Conservation (phyloP, 306 rosid species). For the Canavalia ensiformis region DNA sequence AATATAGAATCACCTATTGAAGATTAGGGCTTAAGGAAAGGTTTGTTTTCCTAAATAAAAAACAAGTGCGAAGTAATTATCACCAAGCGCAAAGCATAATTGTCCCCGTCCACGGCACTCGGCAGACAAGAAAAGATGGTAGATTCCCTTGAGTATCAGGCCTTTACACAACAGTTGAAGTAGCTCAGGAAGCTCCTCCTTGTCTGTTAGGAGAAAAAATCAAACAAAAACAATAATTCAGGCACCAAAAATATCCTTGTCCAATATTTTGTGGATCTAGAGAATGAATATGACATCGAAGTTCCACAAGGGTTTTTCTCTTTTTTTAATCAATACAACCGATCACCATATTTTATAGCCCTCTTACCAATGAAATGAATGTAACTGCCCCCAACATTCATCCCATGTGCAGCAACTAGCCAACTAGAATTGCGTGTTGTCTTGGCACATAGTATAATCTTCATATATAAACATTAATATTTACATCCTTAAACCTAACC, state of each 20-base stretch:
- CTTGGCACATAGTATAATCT: constrained; percentile 35
- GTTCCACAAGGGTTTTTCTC: not conserved
- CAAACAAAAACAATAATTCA: not conserved
- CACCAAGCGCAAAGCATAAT: constrained; percentile 40
- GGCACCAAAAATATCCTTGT: not conserved
- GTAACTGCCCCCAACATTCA: constrained; percentile 34
- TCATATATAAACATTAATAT: not conserved
- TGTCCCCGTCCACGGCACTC: constrained; percentile 32
- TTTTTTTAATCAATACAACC: not conserved
- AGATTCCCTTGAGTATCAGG: constrained; percentile 49
- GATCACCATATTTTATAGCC: constrained; percentile 27
- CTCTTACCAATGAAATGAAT: constrained; percentile 33
- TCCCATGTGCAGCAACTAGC: constrained; percentile 52
- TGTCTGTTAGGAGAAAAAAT: constrained; percentile 56
- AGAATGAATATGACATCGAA: not conserved
- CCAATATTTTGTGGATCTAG: constrained; percentile 11
- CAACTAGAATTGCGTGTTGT: constrained; percentile 46
- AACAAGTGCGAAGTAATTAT: constrained; percentile 1
- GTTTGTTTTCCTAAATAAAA: constrained; percentile 19
- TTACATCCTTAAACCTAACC: constrained; percentile 40
- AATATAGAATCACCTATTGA: constrained; percentile 1
- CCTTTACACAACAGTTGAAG: constrained; percentile 90
- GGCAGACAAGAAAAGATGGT: not conserved
- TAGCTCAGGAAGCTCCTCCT: constrained; percentile 86
- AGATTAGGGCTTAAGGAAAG: not conserved